Conservation (phyloP, 768 basidiomycete species). For the Suillus spraguei region DNA sequence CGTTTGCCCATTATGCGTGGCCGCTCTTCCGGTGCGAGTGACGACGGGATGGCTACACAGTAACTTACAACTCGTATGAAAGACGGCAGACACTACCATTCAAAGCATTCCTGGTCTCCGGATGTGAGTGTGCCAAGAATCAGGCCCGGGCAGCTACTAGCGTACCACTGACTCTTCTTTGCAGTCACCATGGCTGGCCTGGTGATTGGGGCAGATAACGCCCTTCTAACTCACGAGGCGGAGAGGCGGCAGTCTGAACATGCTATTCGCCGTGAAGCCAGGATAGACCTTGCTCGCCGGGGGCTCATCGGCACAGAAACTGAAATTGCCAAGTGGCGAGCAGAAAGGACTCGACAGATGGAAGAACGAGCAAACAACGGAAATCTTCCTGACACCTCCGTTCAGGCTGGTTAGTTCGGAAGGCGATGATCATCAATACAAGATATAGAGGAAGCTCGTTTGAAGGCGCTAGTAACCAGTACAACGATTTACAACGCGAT, state of each 20-base stretch:
- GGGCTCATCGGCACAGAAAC: constrained; percentile 83
- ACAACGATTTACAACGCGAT: not conserved
- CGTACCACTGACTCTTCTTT: not conserved
- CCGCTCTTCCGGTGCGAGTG: constrained; percentile 64
- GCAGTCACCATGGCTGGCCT: constrained; percentile 68
- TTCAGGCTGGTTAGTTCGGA: not conserved
- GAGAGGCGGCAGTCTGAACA: constrained; percentile 68
- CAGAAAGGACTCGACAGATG: constrained; percentile 35
- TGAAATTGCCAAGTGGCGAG: constrained; percentile 82
- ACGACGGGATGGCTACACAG: not conserved
- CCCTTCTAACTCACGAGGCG: constrained; percentile 71
- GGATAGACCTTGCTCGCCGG: constrained; percentile 70
- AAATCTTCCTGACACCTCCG: not conserved
- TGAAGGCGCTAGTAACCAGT: not conserved
- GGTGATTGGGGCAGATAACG: constrained; percentile 74
- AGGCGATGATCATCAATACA: not conserved
- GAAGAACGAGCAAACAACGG: constrained; percentile 5
- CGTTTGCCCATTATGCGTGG: constrained; percentile 71
- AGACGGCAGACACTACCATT: constrained; percentile 82
- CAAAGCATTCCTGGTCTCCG: constrained; percentile 77
- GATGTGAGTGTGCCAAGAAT: constrained; percentile 48
- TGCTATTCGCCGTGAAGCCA: constrained; percentile 68
- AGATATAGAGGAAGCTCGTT: not conserved
- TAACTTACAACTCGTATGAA: constrained; percentile 11
- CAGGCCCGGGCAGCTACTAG: constrained; percentile 1